Conservation (phyloP, 257 asterid species). For the Vinca minor region DNA sequence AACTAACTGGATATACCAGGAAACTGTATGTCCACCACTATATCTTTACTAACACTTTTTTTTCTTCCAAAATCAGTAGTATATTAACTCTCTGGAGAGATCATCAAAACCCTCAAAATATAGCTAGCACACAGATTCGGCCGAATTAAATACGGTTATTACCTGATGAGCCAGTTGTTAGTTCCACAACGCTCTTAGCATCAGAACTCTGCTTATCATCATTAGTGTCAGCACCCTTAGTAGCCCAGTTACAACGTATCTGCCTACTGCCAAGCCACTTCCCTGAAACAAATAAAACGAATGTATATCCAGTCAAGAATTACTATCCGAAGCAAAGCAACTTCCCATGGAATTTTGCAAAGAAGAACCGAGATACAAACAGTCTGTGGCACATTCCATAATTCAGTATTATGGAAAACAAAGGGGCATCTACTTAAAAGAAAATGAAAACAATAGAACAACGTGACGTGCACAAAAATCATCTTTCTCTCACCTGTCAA, state of each 20-base stretch:
- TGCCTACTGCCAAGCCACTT: slow-evolving; percentile 96
- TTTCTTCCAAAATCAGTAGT: too few relatives aligned
- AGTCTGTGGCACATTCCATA: not conserved
- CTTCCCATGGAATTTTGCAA: not conserved
- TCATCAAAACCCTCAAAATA: not conserved
- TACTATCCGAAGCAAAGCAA: not conserved
- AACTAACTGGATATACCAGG: not conserved
- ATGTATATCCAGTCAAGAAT: slow-evolving; percentile 6
- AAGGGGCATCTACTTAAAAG: not conserved
- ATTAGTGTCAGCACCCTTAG: slow-evolving; percentile 68
- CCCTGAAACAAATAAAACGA: slow-evolving; percentile 30
- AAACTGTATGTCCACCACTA: not conserved
- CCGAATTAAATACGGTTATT: too few relatives aligned
- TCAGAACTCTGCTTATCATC: slow-evolving; percentile 75
- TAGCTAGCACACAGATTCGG: not conserved
- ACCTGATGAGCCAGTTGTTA: slow-evolving; percentile 74
- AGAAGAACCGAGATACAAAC: not conserved
- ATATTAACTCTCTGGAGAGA: not conserved
- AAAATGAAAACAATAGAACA: too few relatives aligned
- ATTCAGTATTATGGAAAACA: not conserved
- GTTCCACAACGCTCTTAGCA: slow-evolving; percentile 72
- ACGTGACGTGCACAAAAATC: not conserved
- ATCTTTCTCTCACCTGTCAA: slow-evolving; percentile 47
- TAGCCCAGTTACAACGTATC: slow-evolving; percentile 95
- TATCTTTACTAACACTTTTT: not conserved